Base-by-base conservation (phyloP, 208 protist species). In the Acanthamoeba lenticulata region DNA sequence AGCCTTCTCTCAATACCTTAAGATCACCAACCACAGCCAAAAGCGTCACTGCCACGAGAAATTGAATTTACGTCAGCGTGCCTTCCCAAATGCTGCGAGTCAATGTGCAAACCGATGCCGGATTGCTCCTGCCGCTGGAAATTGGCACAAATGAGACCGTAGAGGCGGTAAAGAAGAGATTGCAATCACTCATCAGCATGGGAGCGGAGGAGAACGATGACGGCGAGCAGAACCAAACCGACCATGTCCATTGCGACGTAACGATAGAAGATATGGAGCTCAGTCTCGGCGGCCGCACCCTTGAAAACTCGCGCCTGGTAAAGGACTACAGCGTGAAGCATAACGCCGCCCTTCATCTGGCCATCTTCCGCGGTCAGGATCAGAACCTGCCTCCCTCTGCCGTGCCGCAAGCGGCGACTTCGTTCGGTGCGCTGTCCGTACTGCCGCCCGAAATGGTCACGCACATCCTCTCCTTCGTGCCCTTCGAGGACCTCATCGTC, bases 291-390 rank as follows among this genome's bases (percentile, higher is more conserved):
- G 77, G 77, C 3, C 77, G 44, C 13, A 42, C 77, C 27, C 77
- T 86, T 3, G 77, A 86, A 29, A 86, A 86, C 27, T 11, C 13
- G 2, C 77, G 77, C 9, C 49, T 24, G 44, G 13, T 57, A 4
- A 86, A 57, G 19, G 77, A 86, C 9, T 86, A 38, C 77, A 38
- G 77, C 77, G 11, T 86, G 13, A 32, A 27, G 44, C 77, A 38
- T 27, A 86, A 86, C 77, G 38, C 77, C 17, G 27, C 77, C 40
- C 38, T 86, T 11, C 77, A 57, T 27, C 77, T 86, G 17, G 24
- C 77, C 77, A 86, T 86, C 77, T 86, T 32, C 21, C 77, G 77
- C 38, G 77, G 77, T 17, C 77, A 86, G n/a, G 77, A 86, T 38
- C 77, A 86, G 44, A 86, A 86, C 38, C 19, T 86, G 77, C 77